Conservation (phyloP, 768 basidiomycete genomes). For the Naganishia antarctica region DNA sequence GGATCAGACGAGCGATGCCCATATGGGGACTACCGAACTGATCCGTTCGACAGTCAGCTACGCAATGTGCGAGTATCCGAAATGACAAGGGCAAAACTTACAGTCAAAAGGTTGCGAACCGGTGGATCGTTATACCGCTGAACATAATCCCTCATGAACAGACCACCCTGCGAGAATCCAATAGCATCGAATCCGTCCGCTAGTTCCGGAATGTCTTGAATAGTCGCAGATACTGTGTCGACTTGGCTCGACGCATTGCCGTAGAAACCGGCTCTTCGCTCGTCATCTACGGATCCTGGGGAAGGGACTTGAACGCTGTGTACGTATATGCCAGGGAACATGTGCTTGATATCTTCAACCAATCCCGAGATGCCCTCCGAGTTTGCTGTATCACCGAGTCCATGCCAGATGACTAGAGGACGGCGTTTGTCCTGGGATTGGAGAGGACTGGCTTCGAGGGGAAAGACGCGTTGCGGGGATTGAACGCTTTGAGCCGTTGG, state of each 20-base stretch:
- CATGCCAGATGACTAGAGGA: conserved; percentile 50
- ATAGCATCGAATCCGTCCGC: conserved; percentile 45
- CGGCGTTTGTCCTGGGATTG: neutral
- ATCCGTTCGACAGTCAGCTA: neutral
- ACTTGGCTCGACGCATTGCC: conserved; percentile 48
- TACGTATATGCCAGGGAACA: conserved; percentile 47
- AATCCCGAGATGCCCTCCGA: conserved; percentile 46
- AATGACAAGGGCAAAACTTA: conserved; percentile 33
- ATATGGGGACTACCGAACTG: conserved; percentile 49
- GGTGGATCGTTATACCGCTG: conserved; percentile 47
- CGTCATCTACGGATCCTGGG: conserved; percentile 41
- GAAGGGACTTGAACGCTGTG: conserved; percentile 45
- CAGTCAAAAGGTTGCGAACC: conserved; percentile 50
- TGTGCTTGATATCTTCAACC: conserved; percentile 42
- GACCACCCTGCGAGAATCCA: conserved; percentile 52
- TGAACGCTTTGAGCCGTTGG: neutral
- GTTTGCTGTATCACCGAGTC: conserved; percentile 50
- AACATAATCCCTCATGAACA: conserved; percentile 49
- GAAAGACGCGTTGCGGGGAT: neutral
- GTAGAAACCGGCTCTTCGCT: conserved; percentile 49
- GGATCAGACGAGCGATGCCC: conserved; percentile 49
- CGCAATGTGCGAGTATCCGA: neutral
- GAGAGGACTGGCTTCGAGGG: too few species aligned
- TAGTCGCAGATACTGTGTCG: conserved; percentile 40
- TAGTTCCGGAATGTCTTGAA: conserved; percentile 43